Evolutionary conservation across 352 stramenopile genomes (phyloP), one percentile per base, ranked within the genome.

Genomic region (Thraustotheca clavata): DNA sequence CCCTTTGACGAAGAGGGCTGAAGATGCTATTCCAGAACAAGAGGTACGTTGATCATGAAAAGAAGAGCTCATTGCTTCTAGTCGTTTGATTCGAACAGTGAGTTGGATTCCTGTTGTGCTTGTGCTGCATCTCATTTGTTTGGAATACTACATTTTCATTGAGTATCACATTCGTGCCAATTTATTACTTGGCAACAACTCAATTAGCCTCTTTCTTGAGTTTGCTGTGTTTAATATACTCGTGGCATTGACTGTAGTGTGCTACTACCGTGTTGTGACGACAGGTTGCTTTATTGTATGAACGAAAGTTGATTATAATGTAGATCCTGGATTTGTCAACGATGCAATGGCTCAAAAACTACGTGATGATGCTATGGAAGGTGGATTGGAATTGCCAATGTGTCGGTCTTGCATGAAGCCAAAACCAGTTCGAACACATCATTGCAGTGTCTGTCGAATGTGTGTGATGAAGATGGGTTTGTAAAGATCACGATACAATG

Each of bases 391-490:
- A 61, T 60, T 79, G 57, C 70, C 70, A 4, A 50, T 62, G 18
- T 94, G 85, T 46, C 76, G 77, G 20, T 73, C 75, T 18, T 94
- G 85, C 69, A 77, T 83, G 29, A 75, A 86, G 49, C 62, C 73
- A 27, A 92, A 93, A 70, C 85, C 85, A n/a, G 76, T 87, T 41
- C 78, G 85, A 5, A 76, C 85, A 2, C 85, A 94, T 54, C 85
- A 94, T 69, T 94, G 85, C 72, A 90, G 80, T 67, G 86, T 94
- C 35, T 94, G 85, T 71, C 80, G 89, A 67, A 79, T 76, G 47
- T 94, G 85, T 65, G 85, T 94, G 12, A 32, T 91, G 26, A 90
- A 88, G 49, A 94, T 94, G 85, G 85, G 83, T 94, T 55, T 69
- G 14, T 39, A 14, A 20, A 32, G 5, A 1, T 31, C 26, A 5